A percentile compares a stretch with the other conserved stretches of the same genome.
phyloP scores from a whole-genome alignment of 2,329 filamentous ascomycete genomes.

The Neoscytalidium dimidiatum region DNA sequence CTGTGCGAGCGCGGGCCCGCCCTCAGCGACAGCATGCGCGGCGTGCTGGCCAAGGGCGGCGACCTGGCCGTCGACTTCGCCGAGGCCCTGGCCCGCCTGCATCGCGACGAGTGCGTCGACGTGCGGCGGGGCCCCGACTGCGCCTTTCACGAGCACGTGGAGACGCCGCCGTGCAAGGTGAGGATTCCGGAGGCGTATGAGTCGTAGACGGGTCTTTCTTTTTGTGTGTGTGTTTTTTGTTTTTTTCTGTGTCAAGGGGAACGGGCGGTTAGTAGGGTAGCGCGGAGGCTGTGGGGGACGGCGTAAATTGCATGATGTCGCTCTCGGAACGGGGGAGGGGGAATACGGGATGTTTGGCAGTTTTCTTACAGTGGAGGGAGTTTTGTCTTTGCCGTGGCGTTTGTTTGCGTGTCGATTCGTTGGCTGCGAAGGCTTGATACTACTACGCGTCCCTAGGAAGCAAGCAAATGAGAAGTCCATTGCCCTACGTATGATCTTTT shows the following conservation, averaged over 20 bases:
- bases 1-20: constrained; percentile 26
- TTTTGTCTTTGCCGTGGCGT: no score
- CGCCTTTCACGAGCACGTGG: constrained; percentile 32
- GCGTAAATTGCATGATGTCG: no score
- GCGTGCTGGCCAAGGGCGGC: constrained; percentile 27
- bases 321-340: no score
- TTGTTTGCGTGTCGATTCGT: no score
- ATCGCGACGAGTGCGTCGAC: constrained; percentile 29
- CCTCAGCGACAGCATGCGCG: constrained; percentile 29
- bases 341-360: no score
- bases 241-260: no score
- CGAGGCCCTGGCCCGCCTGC: constrained; percentile 28
- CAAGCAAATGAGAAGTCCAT: no score
- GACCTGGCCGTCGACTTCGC: constrained; percentile 33
- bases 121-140: constrained; percentile 31
- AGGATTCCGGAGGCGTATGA: constrained; percentile 12
- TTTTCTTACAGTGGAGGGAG: no score
- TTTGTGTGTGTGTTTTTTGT: not conserved
- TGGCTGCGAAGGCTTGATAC: no score
- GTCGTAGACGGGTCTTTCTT: not conserved
- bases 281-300: not conserved
- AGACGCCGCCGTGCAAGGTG: constrained; percentile 19
- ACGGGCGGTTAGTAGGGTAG: no score
- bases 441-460: not conserved
- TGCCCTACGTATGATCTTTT: no score